Evolutionary conservation across 1,284 basidiomycete genomes (phyloP), one percentile per base, ranked within the genome.

Genomic region (Rhodotorula mucilaginosa): DNA sequence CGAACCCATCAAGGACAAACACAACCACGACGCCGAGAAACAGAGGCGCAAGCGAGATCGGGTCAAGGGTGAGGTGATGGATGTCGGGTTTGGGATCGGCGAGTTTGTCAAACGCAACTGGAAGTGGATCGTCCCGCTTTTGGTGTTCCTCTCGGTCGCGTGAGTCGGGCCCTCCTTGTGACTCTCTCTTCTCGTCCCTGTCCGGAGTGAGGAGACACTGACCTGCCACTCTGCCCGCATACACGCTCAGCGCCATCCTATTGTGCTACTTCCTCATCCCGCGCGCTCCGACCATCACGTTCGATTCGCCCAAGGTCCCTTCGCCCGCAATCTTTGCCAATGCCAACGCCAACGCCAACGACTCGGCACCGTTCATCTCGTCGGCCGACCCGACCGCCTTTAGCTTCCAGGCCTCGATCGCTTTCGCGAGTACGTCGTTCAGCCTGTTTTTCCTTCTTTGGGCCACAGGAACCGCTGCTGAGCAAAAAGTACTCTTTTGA

Each of bases 211-310:
- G 23, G 3, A 8, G 19, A 10, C 5, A 19, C 31, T 58, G 56
- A 62, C n/a, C 2, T 6, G 4, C 18, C 5, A 7, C 4, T 5
- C 34, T 13, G 4, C n/a, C n/a, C 23, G 5, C 15, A 29, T 15
- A 10, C 1, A 13, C 39, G 13, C 46, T 0, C 65, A 71, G 70
- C 54, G 47, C 56, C 21, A 66, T 72, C 67, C 26, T 72, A 13
- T 47, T 65, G 31, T 60, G 67, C 63, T 72, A 69, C 61, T 72
- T 72, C 57, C 61, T 65, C 34, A 59, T 72, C 26, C 70, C 70
- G 1, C 67, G 70, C 46, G 61, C 64, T 7, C 70, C 70, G 10
- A 63, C 64, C n/a, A 49, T 72, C 67, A 64, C 64, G 16, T 72
- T 72, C 67, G 62, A 58, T 47, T 61, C 67, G 44, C 31, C 56